Evolutionary conservation across 2,329 filamentous ascomycete genomes (phyloP).

Genomic region (Ophiosphaerella narmari): DNA sequence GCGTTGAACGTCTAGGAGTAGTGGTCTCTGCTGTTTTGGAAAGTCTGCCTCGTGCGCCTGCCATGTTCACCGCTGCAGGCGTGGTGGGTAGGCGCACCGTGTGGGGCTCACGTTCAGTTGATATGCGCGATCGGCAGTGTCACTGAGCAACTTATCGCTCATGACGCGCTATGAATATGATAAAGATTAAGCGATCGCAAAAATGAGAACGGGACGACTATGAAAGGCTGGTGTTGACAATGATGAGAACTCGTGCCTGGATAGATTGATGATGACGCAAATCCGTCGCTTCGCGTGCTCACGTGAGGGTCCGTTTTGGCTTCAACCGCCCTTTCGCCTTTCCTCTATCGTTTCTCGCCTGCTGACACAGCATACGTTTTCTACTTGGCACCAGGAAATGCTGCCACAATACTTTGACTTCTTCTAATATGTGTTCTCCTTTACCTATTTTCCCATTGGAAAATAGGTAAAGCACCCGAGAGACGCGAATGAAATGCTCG

Average conservation of each 20-base stretch:
- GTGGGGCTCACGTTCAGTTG: not conserved
- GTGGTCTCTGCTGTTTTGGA: constrained; percentile 22
- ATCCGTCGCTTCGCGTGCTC: not conserved
- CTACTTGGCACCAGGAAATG: too few relatives aligned
- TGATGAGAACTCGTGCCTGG: not conserved
- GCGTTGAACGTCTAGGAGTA: constrained; percentile 30
- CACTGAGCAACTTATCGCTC: not conserved
- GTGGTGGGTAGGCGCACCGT: not conserved
- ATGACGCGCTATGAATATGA: not conserved
- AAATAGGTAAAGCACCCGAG: too few relatives aligned
- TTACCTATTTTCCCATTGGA: too few relatives aligned
- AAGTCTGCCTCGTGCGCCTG: constrained; percentile 27
- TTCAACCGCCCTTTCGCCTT: not conserved
- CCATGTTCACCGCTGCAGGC: constrained; percentile 25
- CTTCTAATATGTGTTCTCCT: too few relatives aligned
- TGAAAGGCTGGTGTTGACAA: too few relatives aligned
- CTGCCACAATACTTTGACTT: too few relatives aligned
- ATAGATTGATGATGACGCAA: not conserved
- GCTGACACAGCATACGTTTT: not conserved
- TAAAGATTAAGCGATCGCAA: too few relatives aligned
- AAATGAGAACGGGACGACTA: too few relatives aligned
- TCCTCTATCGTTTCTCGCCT: not conserved
- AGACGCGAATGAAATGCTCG: too few relatives aligned
- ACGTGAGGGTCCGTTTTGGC: not conserved
- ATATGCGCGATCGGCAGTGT: constrained; percentile 1